Evolutionary conservation across 176 grass and related monocot species (phyloP), one percentile per base, ranked within the genome.

Genomic region (Bonia amplexicaulis): DNA sequence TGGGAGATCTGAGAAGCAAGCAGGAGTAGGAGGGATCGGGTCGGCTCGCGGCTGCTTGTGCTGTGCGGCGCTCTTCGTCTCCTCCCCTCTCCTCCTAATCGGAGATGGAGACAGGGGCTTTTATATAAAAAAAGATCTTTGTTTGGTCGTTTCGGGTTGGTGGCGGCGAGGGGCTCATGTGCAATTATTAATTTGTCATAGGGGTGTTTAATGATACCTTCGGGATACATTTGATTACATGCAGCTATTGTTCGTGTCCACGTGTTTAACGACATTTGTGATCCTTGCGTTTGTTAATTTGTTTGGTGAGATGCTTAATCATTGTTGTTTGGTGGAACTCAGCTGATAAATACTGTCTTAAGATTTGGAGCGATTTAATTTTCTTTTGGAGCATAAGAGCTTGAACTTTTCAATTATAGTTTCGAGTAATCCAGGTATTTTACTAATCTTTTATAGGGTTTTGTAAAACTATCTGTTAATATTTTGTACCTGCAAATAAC

Each of bases 31-130:
- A 65, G 54, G 83, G 78, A 63, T 49, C 69, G 74, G 59, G 69
- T 79, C 46, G 14, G 66, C 71, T 73, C 29, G 84, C 78, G 54
- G 72, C 76, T 8, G 66, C 71, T 49, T 23, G 49, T 59, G 67
- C 59, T 67, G 29, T 40, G 63, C 48, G 58, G 84, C 47, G 73
- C 52, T n/a, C 84, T 49, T 68, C 45, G 40, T 41, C 67, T 83
- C 71, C 51, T 76, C 54, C 19, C 73, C 78, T 55, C 88, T 64
- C 55, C 84, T 74, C n/a, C 79, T 83, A 76, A 61, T 63, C 60
- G 74, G 89, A 87, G 85, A 84, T 68, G 80, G 85, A 69, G 74
- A 83, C 80, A 33, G 64, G 68, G 80, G 61, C 69, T 66, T 80
- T 87, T 90, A 85, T 85, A 69, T 80, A 75, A 73, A 55, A 55